Conservation (phyloP, 768 basidiomycete genomes). For the Suillus placidus region DNA sequence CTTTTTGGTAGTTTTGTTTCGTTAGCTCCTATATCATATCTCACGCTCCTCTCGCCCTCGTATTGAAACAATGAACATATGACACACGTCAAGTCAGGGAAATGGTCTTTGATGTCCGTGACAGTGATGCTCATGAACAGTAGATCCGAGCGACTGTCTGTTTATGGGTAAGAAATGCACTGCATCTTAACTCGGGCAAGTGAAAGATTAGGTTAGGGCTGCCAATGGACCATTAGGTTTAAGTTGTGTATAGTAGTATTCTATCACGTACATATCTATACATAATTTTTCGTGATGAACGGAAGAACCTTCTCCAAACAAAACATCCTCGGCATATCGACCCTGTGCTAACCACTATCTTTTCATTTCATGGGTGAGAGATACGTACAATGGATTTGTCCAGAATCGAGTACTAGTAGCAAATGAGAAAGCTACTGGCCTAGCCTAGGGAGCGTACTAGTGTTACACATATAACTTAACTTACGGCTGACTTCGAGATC, state of each 20-base stretch:
- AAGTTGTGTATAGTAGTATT: not conserved
- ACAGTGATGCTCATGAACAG: not conserved
- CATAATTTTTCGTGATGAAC: not conserved
- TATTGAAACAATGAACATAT: not conserved
- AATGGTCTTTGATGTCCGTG: not conserved
- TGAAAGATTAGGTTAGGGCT: not conserved
- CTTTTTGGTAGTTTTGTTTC: not conserved
- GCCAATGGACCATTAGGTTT: not conserved
- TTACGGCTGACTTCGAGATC: conserved; percentile 4
- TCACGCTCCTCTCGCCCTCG: not conserved
- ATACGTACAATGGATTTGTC: not conserved
- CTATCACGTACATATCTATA: not conserved
- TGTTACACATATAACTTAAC: not conserved
- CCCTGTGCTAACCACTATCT: conserved; percentile 15
- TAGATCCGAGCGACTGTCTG: not conserved
- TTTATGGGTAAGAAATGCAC: not conserved
- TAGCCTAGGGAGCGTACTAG: too few relatives aligned
- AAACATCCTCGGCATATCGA: conserved; percentile 20
- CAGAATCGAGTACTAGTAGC: not conserved
- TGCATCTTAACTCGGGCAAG: not conserved
- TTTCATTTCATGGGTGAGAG: not conserved
- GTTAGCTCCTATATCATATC: not conserved
- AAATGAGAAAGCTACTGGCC: too few relatives aligned
- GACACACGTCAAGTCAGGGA: not conserved
- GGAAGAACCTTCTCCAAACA: conserved; percentile 18